Conservation (phyloP, 495 filamentous ascomycete species). For the Aspergillus haitiensis region DNA sequence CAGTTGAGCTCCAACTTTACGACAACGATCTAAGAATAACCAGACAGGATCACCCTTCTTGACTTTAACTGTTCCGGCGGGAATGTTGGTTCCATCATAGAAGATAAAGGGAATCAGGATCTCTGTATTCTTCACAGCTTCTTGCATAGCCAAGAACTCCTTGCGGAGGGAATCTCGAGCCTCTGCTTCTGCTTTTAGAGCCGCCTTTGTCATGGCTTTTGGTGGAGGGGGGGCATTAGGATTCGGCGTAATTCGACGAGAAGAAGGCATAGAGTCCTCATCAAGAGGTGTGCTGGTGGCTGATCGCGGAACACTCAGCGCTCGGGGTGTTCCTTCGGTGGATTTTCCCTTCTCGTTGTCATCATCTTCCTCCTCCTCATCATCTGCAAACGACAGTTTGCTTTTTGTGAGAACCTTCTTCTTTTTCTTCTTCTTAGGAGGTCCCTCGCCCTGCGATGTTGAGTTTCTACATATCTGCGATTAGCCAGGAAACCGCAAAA, state of each 20-base stretch:
- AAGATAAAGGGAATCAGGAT: constrained; percentile 95
- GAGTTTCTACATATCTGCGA: constrained; percentile 41
- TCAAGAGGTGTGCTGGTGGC: constrained; percentile 43
- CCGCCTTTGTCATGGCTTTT: constrained; percentile 81
- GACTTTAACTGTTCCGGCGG: constrained; percentile 74
- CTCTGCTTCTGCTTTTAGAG: constrained; percentile 75
- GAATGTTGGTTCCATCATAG: constrained; percentile 96
- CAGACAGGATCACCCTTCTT: constrained; percentile 92
- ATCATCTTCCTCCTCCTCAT: constrained; percentile 57
- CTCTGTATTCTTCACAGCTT: constrained; percentile 84
- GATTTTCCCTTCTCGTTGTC: constrained; percentile 19
- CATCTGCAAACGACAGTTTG: constrained; percentile 68
- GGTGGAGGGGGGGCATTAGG: constrained; percentile 66
- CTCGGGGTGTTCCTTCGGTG: constrained; percentile 37
- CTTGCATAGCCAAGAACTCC: constrained; percentile 81
- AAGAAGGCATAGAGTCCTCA: constrained; percentile 36
- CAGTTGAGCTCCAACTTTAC: constrained; percentile 84
- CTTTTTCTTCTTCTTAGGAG: constrained; percentile 68
- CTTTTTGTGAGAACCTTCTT: constrained; percentile 61
- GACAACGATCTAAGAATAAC: constrained; percentile 86
- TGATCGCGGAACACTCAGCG: constrained; percentile 37
- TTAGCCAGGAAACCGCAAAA: constrained; percentile 32
- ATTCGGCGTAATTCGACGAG: constrained; percentile 64
- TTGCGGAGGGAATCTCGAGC: constrained; percentile 79
- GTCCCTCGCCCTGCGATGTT: constrained; percentile 45